Conservation (phyloP, 2,329 filamentous ascomycete genomes). For the Ophiostoma sp. region DNA sequence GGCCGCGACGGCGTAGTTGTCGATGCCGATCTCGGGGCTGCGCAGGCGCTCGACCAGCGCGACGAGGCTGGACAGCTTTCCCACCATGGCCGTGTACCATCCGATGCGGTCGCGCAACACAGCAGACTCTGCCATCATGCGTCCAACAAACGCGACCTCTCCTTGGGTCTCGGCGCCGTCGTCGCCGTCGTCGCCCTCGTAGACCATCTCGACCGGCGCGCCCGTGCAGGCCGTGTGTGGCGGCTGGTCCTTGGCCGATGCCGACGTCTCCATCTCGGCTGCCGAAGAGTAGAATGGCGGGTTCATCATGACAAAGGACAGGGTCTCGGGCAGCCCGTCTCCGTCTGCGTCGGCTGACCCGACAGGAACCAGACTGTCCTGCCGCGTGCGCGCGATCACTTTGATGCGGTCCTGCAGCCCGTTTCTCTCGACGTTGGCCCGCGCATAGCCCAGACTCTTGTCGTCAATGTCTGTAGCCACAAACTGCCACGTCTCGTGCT, state of each 20-base stretch:
- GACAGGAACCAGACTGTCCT: conserved; percentile 58
- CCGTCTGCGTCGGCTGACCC: conserved; percentile 31
- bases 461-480: conserved; percentile 73
- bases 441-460: conserved; percentile 61
- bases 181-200: conserved; percentile 29
- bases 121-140: conserved; percentile 45
- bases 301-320: conserved; percentile 90
- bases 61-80: conserved; percentile 67
- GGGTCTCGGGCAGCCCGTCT: not conserved
- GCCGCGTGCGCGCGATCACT: conserved; percentile 50
- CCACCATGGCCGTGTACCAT: conserved; percentile 92
- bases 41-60: conserved; percentile 55
- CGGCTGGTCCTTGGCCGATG: conserved; percentile 58
- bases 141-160: conserved; percentile 87
- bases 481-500: conserved; percentile 65
- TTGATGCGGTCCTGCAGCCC: conserved; percentile 58
- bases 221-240: conserved; percentile 74
- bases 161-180: conserved; percentile 47
- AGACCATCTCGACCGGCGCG: conserved; percentile 79
- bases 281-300: conserved; percentile 86
- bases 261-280: conserved; percentile 61
- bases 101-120: conserved; percentile 50
- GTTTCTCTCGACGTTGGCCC: conserved; percentile 63
- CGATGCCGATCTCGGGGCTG: conserved; percentile 40
- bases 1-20: conserved; percentile 77